Conservation (phyloP, 441 rosid species). For the Aquilaria agallochum region DNA sequence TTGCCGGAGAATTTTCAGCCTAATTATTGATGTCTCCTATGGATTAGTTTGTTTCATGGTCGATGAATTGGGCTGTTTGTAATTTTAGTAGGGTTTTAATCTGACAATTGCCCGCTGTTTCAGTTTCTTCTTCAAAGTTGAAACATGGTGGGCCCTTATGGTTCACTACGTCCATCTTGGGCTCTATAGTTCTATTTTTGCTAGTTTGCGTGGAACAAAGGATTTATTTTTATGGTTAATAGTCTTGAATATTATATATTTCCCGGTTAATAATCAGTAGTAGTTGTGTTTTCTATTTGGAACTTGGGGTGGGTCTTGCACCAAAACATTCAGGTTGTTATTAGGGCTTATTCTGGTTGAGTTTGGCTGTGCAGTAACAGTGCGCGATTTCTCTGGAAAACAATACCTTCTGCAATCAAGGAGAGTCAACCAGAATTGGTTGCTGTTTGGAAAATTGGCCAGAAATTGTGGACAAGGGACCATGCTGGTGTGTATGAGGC, state of each 20-base stretch:
- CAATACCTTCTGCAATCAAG: slow-evolving; percentile 58
- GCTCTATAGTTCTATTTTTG: too few relatives aligned
- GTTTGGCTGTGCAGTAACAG: slow-evolving; percentile 54
- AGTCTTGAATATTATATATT: too few relatives aligned
- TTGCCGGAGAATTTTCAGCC: background rate
- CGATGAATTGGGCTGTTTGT: too few relatives aligned
- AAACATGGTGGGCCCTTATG: too few relatives aligned
- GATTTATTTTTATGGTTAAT: too few relatives aligned
- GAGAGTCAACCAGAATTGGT: slow-evolving; percentile 69
- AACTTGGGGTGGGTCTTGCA: background rate
- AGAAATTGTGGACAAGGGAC: slow-evolving; percentile 78
- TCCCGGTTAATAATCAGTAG: background rate
- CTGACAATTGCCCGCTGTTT: too few relatives aligned
- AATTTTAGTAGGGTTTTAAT: too few relatives aligned
- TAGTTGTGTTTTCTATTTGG: background rate
- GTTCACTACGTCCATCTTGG: too few relatives aligned
- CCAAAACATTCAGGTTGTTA: background rate
- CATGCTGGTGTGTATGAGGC: slow-evolving; percentile 72
- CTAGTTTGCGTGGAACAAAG: too few relatives aligned
- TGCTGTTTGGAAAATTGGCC: slow-evolving; percentile 85
- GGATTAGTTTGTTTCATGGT: background rate
- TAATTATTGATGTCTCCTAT: background rate
- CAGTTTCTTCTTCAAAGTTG: too few relatives aligned
- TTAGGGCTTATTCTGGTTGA: background rate
- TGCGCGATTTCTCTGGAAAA: slow-evolving; percentile 86